Base-by-base conservation (phyloP, 805 yeast species). In the Vanderwaltozyma yarrowii region DNA sequence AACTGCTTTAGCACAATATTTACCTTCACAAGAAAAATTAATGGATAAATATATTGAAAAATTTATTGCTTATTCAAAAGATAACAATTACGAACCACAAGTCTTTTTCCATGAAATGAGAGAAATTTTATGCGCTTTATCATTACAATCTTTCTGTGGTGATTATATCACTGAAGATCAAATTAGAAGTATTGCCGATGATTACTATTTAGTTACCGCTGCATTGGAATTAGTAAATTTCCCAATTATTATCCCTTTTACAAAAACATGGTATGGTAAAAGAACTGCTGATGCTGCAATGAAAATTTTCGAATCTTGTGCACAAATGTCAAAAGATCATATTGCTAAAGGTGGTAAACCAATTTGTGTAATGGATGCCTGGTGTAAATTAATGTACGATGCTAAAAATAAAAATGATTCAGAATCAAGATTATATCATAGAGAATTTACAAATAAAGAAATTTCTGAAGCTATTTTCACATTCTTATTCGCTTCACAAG, bases 211-310 rank as follows among this genome's bases (percentile, higher is more conserved):
- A 46, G 83, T 92, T 48, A 92, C 98, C 12, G 95, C 95, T 43
- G 98, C 98, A 20, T 73, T 92, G 56, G 98, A 92, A 66, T 74
- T 92, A 49, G 98, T 92, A 45, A 92, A 92, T 70, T 92, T 92
- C 77, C 98, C 98, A 45, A 84, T 92, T 52, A 89, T 92, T 46
- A 62, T 92, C 35, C 98, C 98, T 23, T 92, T 73, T 71, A 87
- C 98, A 44, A 92, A 89, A 68, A 81, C 98, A 26, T 92, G 98
- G 98, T 85, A 88, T 64, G 98, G 98, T 49, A 80, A 84, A 68
- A 77, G 73, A 58, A 82, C 88, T 54, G 94, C 96, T 40, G 95
- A 92, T 60, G 76, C 80, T 70, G 85, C 95, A 14, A 89, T 92
- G 96, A 80, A 76, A 51, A 79, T 86, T 51, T 87, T 92, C 52